phyloP scores from a whole-genome alignment of 2,329 filamentous ascomycete genomes.

The Fusarium aywerte region DNA sequence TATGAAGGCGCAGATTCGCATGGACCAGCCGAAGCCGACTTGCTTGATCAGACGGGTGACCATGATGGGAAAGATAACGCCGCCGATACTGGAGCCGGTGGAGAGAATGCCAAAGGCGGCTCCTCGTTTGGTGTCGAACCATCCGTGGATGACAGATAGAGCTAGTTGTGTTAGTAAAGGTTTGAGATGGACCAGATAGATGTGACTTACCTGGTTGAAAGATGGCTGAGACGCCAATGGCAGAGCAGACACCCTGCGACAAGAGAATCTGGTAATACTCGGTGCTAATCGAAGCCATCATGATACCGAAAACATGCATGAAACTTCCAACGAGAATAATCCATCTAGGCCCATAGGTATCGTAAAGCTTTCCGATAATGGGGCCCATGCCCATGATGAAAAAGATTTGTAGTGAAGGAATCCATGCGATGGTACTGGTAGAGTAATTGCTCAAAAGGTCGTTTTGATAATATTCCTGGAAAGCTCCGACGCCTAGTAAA shows the following conservation, averaged over 20 bases:
- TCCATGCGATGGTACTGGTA: slow-evolving; percentile 69
- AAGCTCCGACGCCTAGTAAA: slow-evolving; percentile 58
- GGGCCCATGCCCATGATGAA: slow-evolving; percentile 67
- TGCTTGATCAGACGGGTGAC: slow-evolving; percentile 49
- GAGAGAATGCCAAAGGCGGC: slow-evolving; percentile 52
- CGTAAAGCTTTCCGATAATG: slow-evolving; percentile 70
- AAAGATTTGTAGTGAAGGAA: slow-evolving; percentile 66
- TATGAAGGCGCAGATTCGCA: slow-evolving; percentile 54
- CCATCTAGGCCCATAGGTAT: slow-evolving; percentile 69
- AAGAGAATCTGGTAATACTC: slow-evolving; percentile 57
- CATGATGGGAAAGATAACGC: slow-evolving; percentile 56
- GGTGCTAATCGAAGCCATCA: slow-evolving; percentile 67
- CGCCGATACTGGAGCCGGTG: slow-evolving; percentile 53
- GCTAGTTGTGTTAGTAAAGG: slow-evolving; percentile 22
- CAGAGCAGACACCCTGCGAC: slow-evolving; percentile 53
- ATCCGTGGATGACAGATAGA: slow-evolving; percentile 49
- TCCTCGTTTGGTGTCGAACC: slow-evolving; percentile 51
- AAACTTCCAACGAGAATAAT: slow-evolving; percentile 64
- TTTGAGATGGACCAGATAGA: accelerated
- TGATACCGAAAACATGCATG: slow-evolving; percentile 68
- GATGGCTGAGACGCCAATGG: slow-evolving; percentile 51
- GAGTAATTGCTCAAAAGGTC: slow-evolving; percentile 60
- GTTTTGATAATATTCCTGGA: slow-evolving; percentile 68
- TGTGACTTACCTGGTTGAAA: slow-evolving; percentile 46
- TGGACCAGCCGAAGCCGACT: slow-evolving; percentile 55